phyloP scores from a whole-genome alignment of 139 green algal species.

The Chlamydomonas sphaeroides region DNA sequence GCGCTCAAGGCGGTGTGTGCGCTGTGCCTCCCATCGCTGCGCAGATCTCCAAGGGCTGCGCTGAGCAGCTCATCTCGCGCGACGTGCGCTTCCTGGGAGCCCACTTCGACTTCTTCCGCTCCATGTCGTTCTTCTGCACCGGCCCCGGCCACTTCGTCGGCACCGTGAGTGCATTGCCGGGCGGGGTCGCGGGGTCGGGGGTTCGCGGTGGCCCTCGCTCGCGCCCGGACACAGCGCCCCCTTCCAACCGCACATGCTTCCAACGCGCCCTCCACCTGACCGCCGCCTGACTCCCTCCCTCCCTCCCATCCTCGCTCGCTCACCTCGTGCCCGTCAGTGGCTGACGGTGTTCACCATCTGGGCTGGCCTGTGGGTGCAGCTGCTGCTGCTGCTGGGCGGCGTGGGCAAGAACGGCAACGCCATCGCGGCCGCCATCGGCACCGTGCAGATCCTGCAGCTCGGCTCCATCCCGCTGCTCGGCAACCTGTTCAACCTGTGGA shows the following conservation, averaged over 20 bases:
- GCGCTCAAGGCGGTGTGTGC: too few relatives aligned
- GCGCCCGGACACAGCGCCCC: too few relatives aligned
- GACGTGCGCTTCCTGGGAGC: conserved; percentile 70
- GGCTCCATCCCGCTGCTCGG: conserved; percentile 68
- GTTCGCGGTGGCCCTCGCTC: too few relatives aligned
- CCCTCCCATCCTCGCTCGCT: too few relatives aligned
- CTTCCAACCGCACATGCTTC: too few relatives aligned
- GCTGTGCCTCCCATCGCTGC: too few relatives aligned
- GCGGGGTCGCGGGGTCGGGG: too few relatives aligned
- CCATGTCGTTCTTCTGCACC: conserved; percentile 77
- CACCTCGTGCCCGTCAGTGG: too few relatives aligned
- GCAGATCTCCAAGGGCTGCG: conserved; percentile 63
- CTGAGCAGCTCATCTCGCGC: conserved; percentile 76
- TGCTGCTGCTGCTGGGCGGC: conserved; percentile 61
- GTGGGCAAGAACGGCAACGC: background rate
- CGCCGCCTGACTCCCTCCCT: too few relatives aligned
- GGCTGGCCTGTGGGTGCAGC: conserved; percentile 65
- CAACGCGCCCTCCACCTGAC: too few relatives aligned
- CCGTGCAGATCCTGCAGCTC: conserved; percentile 69
- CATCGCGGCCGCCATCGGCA: conserved; percentile 34
- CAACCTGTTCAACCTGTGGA: conserved; percentile 62
- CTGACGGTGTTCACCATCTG: conserved; percentile 78
- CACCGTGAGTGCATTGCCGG: too few relatives aligned
- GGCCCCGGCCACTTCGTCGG: conserved; percentile 79
- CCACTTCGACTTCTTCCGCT: conserved; percentile 82